Evolutionary conservation across 306 rosid genomes (phyloP), one percentile per base, ranked within the genome.

Genomic region (Canavalia gladiata): DNA sequence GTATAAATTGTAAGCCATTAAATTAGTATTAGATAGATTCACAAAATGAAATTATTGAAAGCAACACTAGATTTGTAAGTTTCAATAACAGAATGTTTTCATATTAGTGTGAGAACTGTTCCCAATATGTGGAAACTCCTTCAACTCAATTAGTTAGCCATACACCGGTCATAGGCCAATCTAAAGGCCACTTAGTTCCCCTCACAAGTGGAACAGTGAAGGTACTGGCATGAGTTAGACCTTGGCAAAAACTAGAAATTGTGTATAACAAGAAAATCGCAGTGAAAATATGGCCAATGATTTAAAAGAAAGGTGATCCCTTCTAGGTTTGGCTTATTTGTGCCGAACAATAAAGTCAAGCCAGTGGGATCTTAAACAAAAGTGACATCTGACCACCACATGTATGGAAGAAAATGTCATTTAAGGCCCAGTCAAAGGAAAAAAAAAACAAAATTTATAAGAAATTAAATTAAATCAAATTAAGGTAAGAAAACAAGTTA

Each of bases 291-390:
- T 5, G 52, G 25, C 47, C 63, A 70, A 79, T 70, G 51, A 46
- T 67, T 46, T 13, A 37, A 69, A 62, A 72, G 46, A 51, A 72
- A 41, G 41, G 57, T 54, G 84, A 54, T 81, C 58, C 63, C 45
- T 46, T 11, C 31, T 35, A 28, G 34, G 64, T 70, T 59, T 7
- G 18, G 28, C 77, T 46, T 58, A 41, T 80, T 64, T 74, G 34
- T 54, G 6, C 28, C 2, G 8, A 60, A 49, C 66, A 57, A 46
- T 49, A 75, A 56, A 57, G 8, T 75, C 37, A 52, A 43, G 51
- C 51, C 9, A 1, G 37, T 47, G 46, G 62, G 49, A 57, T 56
- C 55, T 58, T 45, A 46, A 49, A 69, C 42, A 45, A 43, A 79
- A 79, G 63, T 52, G 47, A 29, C 8, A 6, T 34, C 45, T n/a